Conservation (phyloP, 2,329 filamentous ascomycete species). For the Kalaharituber pfeilii region DNA sequence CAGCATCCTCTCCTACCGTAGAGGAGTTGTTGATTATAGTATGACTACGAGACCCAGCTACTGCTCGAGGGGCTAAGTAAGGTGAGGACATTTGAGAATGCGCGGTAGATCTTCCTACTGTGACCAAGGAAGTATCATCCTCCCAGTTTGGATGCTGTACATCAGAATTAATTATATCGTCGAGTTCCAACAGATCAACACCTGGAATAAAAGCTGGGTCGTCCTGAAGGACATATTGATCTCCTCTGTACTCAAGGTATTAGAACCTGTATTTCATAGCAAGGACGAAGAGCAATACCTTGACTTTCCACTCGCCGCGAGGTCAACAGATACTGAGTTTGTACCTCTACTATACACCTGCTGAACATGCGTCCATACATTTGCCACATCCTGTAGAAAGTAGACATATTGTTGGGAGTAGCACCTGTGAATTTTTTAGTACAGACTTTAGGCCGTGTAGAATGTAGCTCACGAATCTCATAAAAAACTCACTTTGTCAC, state of each 20-base stretch:
- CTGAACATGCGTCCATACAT: conserved; percentile 52
- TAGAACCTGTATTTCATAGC: conserved; percentile 6
- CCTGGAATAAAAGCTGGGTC: conserved; percentile 66
- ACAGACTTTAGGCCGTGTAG: background rate
- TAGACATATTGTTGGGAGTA: conserved; percentile 78
- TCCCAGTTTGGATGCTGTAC: background rate
- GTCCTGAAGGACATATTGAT: conserved; percentile 60
- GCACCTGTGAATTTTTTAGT: conserved; percentile 34
- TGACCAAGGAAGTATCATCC: background rate
- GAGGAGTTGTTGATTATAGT: background rate
- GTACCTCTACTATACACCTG: conserved; percentile 6
- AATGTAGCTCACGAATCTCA: too few species aligned
- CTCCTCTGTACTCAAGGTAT: conserved; percentile 42
- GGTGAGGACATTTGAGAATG: background rate
- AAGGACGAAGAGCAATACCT: conserved; percentile 35
- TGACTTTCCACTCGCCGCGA: conserved; percentile 45
- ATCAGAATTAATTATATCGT: conserved; percentile 5
- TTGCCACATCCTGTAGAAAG: conserved; percentile 62
- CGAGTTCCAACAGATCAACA: conserved; percentile 4
- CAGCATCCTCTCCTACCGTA: conserved; percentile 7
- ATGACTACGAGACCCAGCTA: background rate
- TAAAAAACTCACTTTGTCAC: conserved; percentile 24
- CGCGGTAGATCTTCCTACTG: background rate
- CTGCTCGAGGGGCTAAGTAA: background rate
- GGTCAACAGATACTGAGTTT: conserved; percentile 36